phyloP scores from a whole-genome alignment of 2,329 filamentous ascomycete genomes.

The Neofusicoccum sp. region DNA sequence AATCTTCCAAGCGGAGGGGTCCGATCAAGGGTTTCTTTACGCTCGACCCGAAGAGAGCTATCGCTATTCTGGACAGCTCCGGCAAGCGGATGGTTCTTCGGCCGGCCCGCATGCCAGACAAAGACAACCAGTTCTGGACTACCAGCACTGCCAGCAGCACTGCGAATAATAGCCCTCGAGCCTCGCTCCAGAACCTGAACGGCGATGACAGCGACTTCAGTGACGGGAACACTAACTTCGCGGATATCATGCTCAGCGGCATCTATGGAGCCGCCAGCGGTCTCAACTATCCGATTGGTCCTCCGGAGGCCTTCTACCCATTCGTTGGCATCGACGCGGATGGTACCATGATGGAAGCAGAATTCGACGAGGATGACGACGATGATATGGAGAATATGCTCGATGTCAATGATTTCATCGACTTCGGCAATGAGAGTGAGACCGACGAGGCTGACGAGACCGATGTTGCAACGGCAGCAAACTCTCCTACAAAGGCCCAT shows the following conservation, averaged over 20 bases:
- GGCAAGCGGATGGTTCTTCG: constrained; percentile 32
- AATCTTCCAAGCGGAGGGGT: constrained; percentile 24
- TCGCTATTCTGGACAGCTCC: constrained; percentile 34
- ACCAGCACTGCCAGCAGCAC: constrained; percentile 44
- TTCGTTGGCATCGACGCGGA: constrained; percentile 61
- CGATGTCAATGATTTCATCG: constrained; percentile 43
- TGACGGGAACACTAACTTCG: constrained; percentile 39
- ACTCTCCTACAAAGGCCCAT: constrained; percentile 34
- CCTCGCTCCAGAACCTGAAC: constrained; percentile 38
- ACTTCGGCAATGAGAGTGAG: constrained; percentile 40
- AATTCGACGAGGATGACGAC: constrained; percentile 63
- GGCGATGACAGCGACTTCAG: constrained; percentile 44
- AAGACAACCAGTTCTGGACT: constrained; percentile 22
- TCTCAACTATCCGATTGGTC: constrained; percentile 63
- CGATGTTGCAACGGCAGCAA: constrained; percentile 39
- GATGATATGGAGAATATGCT: constrained; percentile 57
- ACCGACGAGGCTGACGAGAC: constrained; percentile 41
- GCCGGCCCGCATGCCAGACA: constrained; percentile 16
- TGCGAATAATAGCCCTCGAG: constrained; percentile 42
- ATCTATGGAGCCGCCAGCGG: constrained; percentile 59
- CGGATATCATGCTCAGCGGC: constrained; percentile 78
- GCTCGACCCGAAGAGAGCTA: constrained; percentile 34
- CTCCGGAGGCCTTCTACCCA: constrained; percentile 75
- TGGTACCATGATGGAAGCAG: constrained; percentile 53
- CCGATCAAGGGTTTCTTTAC: constrained; percentile 38